A percentile compares a stretch with the other conserved stretches of the same genome.
These are phyloP conservation scores for Neofusicoccum sp. DNA, from an alignment of 2,329 filamentous ascomycete genomes.

Conservation along the genomic window DNA sequence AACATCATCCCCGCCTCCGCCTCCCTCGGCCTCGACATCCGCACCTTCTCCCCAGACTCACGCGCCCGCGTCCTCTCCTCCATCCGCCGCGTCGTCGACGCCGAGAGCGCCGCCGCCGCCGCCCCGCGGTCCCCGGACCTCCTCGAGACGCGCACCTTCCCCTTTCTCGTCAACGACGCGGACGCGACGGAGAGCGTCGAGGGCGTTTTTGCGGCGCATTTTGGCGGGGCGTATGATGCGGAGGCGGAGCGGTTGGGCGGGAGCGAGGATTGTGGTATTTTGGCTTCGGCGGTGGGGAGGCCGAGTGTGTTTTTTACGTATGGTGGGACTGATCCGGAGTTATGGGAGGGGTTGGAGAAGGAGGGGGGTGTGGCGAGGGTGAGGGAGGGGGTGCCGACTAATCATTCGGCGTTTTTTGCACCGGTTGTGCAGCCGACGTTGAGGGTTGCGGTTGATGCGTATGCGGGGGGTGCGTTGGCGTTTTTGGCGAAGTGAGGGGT, in stretches of 20 bases:
- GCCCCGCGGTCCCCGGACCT: slow-evolving; percentile 49
- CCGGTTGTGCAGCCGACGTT: slow-evolving; percentile 63
- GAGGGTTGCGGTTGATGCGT: slow-evolving; percentile 53
- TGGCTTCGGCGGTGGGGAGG: slow-evolving; percentile 53
- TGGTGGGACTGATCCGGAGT: slow-evolving; percentile 54
- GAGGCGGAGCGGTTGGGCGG: slow-evolving; percentile 48
- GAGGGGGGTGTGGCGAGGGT: slow-evolving; percentile 43
- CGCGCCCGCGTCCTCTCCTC: slow-evolving; percentile 51
- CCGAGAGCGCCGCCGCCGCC: slow-evolving; percentile 56
- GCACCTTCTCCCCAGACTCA: slow-evolving; percentile 50
- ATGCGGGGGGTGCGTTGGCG: slow-evolving; percentile 55
- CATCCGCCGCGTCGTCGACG: slow-evolving; percentile 57
- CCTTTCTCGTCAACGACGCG: slow-evolving; percentile 57
- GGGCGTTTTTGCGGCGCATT: slow-evolving; percentile 50
- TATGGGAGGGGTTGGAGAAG: slow-evolving; percentile 53
- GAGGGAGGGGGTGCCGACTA: slow-evolving; percentile 57
- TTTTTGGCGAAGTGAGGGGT: slow-evolving; percentile 35
- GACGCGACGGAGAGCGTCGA: slow-evolving; percentile 47
- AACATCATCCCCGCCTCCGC: slow-evolving; percentile 63
- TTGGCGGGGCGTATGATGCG: slow-evolving; percentile 42
- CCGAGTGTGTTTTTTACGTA: slow-evolving; percentile 61
- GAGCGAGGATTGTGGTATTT: slow-evolving; percentile 62
- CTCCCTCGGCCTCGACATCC: slow-evolving; percentile 58
- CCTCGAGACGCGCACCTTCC: slow-evolving; percentile 46
- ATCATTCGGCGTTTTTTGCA: slow-evolving; percentile 63